Percentiles rank a stretch among this genome's conserved stretches.
These are phyloP conservation scores for Rhinocladiella mackenziei DNA, from an alignment of 2,329 filamentous ascomycete species.

Conservation along the genomic window DNA sequence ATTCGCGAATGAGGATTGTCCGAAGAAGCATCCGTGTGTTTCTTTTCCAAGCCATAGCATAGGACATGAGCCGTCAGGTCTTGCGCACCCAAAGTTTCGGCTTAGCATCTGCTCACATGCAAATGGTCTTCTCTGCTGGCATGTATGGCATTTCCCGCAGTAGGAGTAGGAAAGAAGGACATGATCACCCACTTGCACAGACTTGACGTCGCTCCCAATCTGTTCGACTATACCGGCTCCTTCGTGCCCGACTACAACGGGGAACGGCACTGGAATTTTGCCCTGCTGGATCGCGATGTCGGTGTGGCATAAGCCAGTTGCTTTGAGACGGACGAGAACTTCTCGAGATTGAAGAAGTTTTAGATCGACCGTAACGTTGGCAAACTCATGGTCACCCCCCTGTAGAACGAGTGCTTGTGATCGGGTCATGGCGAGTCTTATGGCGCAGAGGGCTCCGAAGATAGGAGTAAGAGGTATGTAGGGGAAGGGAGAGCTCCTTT, in stretches of 20 bases:
- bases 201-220: constrained; percentile 40
- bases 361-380: background rate
- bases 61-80: constrained; percentile 8
- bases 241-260: constrained; percentile 52
- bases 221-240: constrained; percentile 46
- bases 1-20: constrained; percentile 45
- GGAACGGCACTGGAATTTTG: constrained; percentile 40
- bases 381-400: background rate
- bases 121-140: constrained; percentile 42
- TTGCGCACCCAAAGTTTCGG: constrained; percentile 40
- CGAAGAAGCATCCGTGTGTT: constrained; percentile 46
- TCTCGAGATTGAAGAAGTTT: constrained; percentile 37
- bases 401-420: background rate
- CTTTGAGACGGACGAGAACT: constrained; percentile 51
- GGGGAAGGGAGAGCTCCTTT: no score
- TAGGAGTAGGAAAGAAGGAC: constrained; percentile 48
- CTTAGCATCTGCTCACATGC: constrained; percentile 48
- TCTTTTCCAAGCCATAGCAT: constrained; percentile 23
- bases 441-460: no score
- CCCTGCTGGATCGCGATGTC: constrained; percentile 45
- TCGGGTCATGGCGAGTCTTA: background rate
- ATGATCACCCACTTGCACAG: constrained; percentile 43
- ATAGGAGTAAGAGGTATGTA: background rate
- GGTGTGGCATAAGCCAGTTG: constrained; percentile 54
- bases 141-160: constrained; percentile 41